These are phyloP conservation scores for Amanita molliuscula DNA, from an alignment of 768 basidiomycete genomes.

Conservation along the genomic window DNA sequence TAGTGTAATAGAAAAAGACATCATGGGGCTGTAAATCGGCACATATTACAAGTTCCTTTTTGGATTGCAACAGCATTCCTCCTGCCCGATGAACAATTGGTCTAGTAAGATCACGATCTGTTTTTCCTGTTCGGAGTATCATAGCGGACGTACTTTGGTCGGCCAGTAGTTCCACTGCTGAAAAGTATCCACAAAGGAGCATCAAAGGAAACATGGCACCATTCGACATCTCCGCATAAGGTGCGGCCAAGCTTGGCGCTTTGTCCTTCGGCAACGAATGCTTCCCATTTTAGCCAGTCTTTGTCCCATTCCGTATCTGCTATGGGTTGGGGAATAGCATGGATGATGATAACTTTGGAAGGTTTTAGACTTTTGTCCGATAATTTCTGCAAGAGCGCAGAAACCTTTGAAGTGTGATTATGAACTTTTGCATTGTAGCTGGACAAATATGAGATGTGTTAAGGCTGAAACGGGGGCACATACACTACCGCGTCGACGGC, in stretches of 20 bases:
- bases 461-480: slow-evolving; percentile 14
- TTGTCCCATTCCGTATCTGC: slow-evolving; percentile 28
- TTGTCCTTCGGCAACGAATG: slow-evolving; percentile 39
- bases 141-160: slow-evolving; percentile 38
- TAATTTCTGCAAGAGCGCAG: slow-evolving; percentile 45
- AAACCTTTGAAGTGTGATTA: slow-evolving; percentile 53
- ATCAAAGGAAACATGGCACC: slow-evolving; percentile 54
- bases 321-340: slow-evolving; percentile 26
- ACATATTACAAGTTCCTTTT: slow-evolving; percentile 63
- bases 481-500: slow-evolving; percentile 65
- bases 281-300: slow-evolving; percentile 46
- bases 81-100: slow-evolving; percentile 74
- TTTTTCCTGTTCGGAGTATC: slow-evolving; percentile 4
- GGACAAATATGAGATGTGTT: slow-evolving; percentile 9
- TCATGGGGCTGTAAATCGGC: slow-evolving; percentile 56
- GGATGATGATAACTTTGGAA: slow-evolving; percentile 49
- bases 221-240: slow-evolving; percentile 51
- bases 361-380: slow-evolving; percentile 21
- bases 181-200: slow-evolving; percentile 83
- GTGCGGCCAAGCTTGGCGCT: slow-evolving; percentile 35
- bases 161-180: slow-evolving; percentile 76
- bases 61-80: slow-evolving; percentile 66
- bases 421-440: slow-evolving; percentile 70
- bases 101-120: slow-evolving; percentile 22
- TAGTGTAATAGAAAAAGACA: slow-evolving; percentile 78